phyloP scores from a whole-genome alignment of 306 rosid genomes.

The Trifolium dubium region DNA sequence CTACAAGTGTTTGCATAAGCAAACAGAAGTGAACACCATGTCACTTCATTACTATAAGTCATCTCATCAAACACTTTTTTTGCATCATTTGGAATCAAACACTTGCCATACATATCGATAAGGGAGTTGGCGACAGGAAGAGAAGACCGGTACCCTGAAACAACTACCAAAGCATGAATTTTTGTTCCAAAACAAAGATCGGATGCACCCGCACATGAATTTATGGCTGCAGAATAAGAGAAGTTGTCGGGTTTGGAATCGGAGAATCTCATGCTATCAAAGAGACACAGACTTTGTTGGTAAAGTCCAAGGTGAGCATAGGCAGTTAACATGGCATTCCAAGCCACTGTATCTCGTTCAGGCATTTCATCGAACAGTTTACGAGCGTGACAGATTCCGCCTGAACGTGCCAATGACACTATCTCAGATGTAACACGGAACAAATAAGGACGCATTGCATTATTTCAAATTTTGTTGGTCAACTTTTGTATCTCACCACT shows the following conservation, averaged over 20 bases:
- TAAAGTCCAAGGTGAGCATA: conserved; percentile 62
- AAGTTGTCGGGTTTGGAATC: conserved; percentile 56
- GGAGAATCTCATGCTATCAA: conserved; percentile 57
- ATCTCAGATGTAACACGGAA: conserved; percentile 62
- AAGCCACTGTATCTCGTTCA: conserved; percentile 63
- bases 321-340: conserved; percentile 79
- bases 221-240: conserved; percentile 65
- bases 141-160: conserved; percentile 58
- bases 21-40: conserved; percentile 77
- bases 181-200: conserved; percentile 49
- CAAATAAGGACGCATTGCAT: conserved; percentile 57
- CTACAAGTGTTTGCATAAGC: conserved; percentile 60
- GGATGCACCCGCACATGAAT: conserved; percentile 57
- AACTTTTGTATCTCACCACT: too few species aligned
- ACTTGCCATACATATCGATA: conserved; percentile 82
- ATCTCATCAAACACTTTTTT: conserved; percentile 67
- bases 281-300: conserved; percentile 59
- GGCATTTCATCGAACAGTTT: conserved; percentile 72
- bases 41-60: conserved; percentile 58
- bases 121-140: conserved; percentile 68
- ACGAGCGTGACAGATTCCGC: conserved; percentile 64
- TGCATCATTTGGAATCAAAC: conserved; percentile 59
- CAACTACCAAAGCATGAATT: conserved; percentile 58
- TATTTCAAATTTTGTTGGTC: conserved; percentile 2
- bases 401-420: conserved; percentile 38